Percentiles rank a stretch among this genome's conserved stretches.
Conservation (phyloP, 2,329 filamentous ascomycete genomes). For the Delphinella strobiligena region DNA sequence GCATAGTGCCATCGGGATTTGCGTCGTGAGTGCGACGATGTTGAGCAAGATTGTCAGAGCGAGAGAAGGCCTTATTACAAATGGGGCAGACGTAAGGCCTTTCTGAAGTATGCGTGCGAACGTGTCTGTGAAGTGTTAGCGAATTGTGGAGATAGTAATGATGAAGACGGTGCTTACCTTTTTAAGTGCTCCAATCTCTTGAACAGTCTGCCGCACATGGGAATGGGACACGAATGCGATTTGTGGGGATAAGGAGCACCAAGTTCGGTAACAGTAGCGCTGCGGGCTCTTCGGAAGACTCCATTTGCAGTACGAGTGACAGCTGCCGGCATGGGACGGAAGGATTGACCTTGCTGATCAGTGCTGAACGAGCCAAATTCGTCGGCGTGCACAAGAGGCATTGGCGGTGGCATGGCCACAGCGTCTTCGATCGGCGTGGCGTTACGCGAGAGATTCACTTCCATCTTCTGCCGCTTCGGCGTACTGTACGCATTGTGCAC, state of each 20-base stretch:
- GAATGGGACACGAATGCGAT: constrained; percentile 98
- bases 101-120: constrained; percentile 98
- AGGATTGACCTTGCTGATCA: constrained; percentile 30
- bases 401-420: constrained; percentile 24
- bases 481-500: constrained; percentile 54
- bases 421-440: constrained; percentile 76
- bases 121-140: constrained; percentile 56
- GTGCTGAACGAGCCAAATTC: constrained; percentile 51
- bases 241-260: constrained; percentile 86
- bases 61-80: constrained; percentile 97
- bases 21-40: constrained; percentile 74
- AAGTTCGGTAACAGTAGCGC: constrained; percentile 91
- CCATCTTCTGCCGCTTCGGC: constrained; percentile 66
- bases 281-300: constrained; percentile 78
- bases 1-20: constrained; percentile 49
- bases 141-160: constrained; percentile 26
- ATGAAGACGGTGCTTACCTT: constrained; percentile 57
- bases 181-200: constrained; percentile 99
- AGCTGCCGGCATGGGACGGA: constrained; percentile 41
- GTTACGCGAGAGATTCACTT: constrained; percentile 74
- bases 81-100: constrained; percentile 94
- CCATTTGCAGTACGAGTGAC: constrained; percentile 52
- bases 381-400: constrained; percentile 52
- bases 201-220: constrained; percentile 91
- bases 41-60: constrained; percentile 98